A percentile compares a stretch with the other conserved stretches of the same genome.
These are phyloP conservation scores for Aspergillus amoenus DNA, from an alignment of 2,329 filamentous ascomycete genomes.

Conservation along the genomic window DNA sequence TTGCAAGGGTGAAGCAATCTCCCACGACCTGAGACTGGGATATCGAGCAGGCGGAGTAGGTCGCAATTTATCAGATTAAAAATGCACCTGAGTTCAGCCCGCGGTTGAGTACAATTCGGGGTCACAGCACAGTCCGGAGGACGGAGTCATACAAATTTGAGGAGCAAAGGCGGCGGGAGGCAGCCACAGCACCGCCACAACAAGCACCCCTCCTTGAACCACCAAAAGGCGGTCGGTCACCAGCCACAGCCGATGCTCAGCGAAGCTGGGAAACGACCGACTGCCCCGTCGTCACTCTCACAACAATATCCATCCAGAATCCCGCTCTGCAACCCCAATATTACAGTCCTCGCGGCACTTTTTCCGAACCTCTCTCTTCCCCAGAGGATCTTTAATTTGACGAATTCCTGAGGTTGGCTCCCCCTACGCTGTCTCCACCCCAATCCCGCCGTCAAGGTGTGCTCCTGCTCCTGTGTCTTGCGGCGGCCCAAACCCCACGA, in stretches of 20 bases:
- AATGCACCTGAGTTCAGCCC: conserved; percentile 3
- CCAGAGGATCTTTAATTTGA: conserved; percentile 7
- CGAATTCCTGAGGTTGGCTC: conserved; percentile 7
- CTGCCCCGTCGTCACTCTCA: conserved; percentile 16
- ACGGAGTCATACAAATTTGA: conserved; percentile 2
- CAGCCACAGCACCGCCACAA: conserved; percentile 34
- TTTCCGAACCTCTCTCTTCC: not conserved
- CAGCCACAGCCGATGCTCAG: conserved; percentile 26
- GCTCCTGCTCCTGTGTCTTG: conserved; percentile 28
- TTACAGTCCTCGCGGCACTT: conserved; percentile 11
- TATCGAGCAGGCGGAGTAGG: not conserved
- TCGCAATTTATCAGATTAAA: not conserved
- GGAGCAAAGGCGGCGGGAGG: conserved; percentile 1
- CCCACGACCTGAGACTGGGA: conserved; percentile 1
- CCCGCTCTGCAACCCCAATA: conserved; percentile 1
- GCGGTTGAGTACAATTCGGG: not conserved
- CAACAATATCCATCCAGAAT: conserved; percentile 16
- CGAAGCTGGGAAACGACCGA: conserved; percentile 10
- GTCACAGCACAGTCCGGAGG: not conserved
- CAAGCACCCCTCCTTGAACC: conserved; percentile 23
- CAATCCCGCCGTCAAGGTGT: conserved; percentile 29
- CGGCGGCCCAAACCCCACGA: conserved; percentile 41
- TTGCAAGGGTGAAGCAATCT: conserved; percentile 4
- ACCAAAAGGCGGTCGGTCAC: conserved; percentile 16
- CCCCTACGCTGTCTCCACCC: conserved; percentile 2